Base-by-base conservation (phyloP, 345 rosid species). In the Noccaea bulbosa region DNA sequence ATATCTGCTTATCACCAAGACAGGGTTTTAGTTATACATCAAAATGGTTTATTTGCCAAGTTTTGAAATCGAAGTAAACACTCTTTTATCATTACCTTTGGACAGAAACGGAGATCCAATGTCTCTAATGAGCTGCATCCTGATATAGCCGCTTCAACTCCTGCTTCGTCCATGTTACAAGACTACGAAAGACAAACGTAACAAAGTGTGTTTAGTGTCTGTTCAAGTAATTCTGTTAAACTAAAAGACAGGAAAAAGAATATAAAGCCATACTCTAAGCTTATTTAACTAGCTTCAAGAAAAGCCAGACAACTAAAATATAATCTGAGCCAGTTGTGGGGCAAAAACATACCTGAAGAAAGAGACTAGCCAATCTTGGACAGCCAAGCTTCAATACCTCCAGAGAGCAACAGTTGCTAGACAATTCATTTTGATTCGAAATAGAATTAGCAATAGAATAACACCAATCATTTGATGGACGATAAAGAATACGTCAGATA, bases 21-120 rank as follows among this genome's bases (percentile, higher is more conserved):
- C 47, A 50, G 3, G 4, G n/a, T 62, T 68, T 44, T 27, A 27
- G 30, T 27, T 27, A 27, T 27, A 27, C 30, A 27, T 27, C 3
- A 27, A 27, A 27, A 27, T 1, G 22, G 37, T 54, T 5, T 32
- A 67, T 10, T n/a, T 39, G 15, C 70, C 51, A 34, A 51, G 5
- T 11, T 33, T 4, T 8, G 6, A 62, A 11, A 62, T 50, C 44
- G 3, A 70, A 34, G 50, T 41, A 64, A 59, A 52, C 56, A 58
- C 16, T 14, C 30, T 5, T 7, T 7, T 8, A n/a, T 48, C 20
- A 81, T 84, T 63, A 85, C 99, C 97, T 88, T 92, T 1, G 86
- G 93, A 76, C 99, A 94, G 82, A 76, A 83, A 65, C 99, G 98
- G 48, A 94, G 89, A 82, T 94, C 98, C 39, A 94, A 77, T 62